These are phyloP conservation scores for Nigrospora osmanthi DNA, from an alignment of 2,329 filamentous ascomycete genomes.

Conservation along the genomic window DNA sequence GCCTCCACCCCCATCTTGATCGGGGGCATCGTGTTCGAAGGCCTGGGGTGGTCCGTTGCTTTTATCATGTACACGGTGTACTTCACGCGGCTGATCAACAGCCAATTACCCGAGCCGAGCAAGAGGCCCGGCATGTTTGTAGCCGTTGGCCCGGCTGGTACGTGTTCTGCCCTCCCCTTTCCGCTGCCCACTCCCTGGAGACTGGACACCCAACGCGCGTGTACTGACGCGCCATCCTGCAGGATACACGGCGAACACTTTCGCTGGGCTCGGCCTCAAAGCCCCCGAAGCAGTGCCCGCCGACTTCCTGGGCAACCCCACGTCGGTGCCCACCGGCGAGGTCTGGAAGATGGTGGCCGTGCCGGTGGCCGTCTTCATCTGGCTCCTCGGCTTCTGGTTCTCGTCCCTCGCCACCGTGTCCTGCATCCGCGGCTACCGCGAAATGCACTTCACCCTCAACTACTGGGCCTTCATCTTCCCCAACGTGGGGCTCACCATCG, in stretches of 20 bases:
- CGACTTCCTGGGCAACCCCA: slow-evolving; percentile 5
- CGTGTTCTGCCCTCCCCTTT: background rate
- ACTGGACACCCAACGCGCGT: background rate
- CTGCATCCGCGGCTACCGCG: slow-evolving; percentile 21
- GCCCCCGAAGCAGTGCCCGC: background rate
- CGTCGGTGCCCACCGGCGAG: slow-evolving; percentile 12
- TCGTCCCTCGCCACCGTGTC: slow-evolving; percentile 29
- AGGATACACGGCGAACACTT: slow-evolving; percentile 33
- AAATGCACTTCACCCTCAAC: slow-evolving; percentile 33
- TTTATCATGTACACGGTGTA: slow-evolving; percentile 44
- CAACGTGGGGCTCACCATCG: slow-evolving; percentile 48
- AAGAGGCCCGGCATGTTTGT: slow-evolving; percentile 44
- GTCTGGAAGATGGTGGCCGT: slow-evolving; percentile 34
- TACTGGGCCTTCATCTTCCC: slow-evolving; percentile 53
- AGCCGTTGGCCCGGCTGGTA: slow-evolving; percentile 35
- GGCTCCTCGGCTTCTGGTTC: slow-evolving; percentile 43
- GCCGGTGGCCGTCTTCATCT: slow-evolving; percentile 36
- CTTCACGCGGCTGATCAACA: slow-evolving; percentile 39
- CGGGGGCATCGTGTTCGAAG: slow-evolving; percentile 40
- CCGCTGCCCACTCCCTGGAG: background rate
- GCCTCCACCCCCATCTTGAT: slow-evolving; percentile 35
- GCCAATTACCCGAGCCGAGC: slow-evolving; percentile 33
- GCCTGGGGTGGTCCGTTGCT: slow-evolving; percentile 39
- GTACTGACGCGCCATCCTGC: background rate
- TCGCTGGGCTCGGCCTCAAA: slow-evolving; percentile 35